Evolutionary conservation across 2,329 filamentous ascomycete species (phyloP).

Genomic region (Ophiostoma piceae): DNA sequence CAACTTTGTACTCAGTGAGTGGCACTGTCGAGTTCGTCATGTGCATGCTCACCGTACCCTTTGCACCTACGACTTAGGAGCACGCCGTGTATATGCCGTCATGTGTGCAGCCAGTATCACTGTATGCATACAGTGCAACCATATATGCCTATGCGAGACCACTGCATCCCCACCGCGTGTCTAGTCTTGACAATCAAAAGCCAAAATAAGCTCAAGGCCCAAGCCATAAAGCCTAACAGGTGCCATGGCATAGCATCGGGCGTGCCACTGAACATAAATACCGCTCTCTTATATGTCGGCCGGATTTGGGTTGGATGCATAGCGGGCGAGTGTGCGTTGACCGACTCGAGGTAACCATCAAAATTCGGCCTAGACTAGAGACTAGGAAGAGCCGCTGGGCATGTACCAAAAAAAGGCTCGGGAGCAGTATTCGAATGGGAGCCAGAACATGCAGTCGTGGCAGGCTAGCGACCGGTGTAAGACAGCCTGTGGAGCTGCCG

Average conservation of each 20-base stretch:
- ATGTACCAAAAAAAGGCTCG: not conserved
- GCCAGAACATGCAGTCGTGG: constrained; percentile 8
- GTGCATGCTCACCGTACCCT: constrained; percentile 12
- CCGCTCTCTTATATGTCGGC: not conserved
- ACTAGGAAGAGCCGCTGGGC: not conserved
- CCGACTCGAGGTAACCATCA: constrained; percentile 25
- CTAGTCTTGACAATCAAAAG: not conserved
- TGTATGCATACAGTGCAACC: constrained; percentile 3
- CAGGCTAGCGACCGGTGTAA: constrained; percentile 19
- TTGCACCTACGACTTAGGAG: not conserved
- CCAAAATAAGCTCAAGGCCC: not conserved
- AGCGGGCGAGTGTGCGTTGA: constrained; percentile 13
- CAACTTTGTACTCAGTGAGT: not conserved
- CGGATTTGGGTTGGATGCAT: not conserved
- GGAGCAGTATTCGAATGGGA: not conserved
- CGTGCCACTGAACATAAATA: not conserved
- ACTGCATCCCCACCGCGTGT: not conserved
- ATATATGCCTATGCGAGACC: not conserved
- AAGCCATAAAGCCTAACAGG: not conserved
- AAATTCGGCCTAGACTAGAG: not conserved
- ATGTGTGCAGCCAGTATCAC: not conserved
- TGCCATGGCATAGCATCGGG: not conserved
- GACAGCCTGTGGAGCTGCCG: constrained; percentile 12
- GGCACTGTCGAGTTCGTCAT: not conserved
- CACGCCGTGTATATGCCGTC: not conserved